phyloP scores from a whole-genome alignment of 805 yeast species.

The Kazachstania bromeliacearum region DNA sequence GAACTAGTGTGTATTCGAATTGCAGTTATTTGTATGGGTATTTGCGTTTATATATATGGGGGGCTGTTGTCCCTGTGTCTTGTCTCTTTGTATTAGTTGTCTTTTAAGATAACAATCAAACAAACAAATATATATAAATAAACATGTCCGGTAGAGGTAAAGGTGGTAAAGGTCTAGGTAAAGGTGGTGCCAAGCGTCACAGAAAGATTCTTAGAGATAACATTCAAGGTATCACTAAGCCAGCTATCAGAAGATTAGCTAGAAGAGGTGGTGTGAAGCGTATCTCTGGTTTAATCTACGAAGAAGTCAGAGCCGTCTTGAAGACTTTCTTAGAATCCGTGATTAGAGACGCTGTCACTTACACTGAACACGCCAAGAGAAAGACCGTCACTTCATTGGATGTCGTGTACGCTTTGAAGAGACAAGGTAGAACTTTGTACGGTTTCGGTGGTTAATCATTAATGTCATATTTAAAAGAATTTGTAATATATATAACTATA shows the following conservation, averaged over 20 bases:
- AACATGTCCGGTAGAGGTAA: constrained; percentile 99
- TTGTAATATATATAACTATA: no score
- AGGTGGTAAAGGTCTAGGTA: constrained; percentile 99
- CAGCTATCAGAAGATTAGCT: constrained; percentile 99
- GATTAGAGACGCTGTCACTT: constrained; percentile 97
- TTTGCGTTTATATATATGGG: neutral
- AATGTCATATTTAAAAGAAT: no score
- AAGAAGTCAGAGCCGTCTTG: constrained; percentile 95
- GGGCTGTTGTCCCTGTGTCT: neutral
- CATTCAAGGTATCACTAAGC: constrained; percentile 99
- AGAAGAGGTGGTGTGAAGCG: constrained; percentile 99
- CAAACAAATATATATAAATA: constrained; percentile 10
- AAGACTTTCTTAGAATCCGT: constrained; percentile 94
- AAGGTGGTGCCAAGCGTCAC: constrained; percentile 99
- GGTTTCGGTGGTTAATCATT: constrained; percentile 99
- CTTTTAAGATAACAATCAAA: no score
- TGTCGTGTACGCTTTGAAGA: constrained; percentile 97
- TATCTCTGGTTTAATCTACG: constrained; percentile 97
- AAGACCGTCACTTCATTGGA: constrained; percentile 98
- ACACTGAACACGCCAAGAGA: constrained; percentile 99
- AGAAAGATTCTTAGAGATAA: constrained; percentile 98
- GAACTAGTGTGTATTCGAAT: neutral
- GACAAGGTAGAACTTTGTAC: constrained; percentile 99
- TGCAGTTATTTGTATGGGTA: neutral
- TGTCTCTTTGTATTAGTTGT: no score